These are phyloP conservation scores for Buddleja alternifolia DNA, from an alignment of 257 asterid species.

Conservation along the genomic window DNA sequence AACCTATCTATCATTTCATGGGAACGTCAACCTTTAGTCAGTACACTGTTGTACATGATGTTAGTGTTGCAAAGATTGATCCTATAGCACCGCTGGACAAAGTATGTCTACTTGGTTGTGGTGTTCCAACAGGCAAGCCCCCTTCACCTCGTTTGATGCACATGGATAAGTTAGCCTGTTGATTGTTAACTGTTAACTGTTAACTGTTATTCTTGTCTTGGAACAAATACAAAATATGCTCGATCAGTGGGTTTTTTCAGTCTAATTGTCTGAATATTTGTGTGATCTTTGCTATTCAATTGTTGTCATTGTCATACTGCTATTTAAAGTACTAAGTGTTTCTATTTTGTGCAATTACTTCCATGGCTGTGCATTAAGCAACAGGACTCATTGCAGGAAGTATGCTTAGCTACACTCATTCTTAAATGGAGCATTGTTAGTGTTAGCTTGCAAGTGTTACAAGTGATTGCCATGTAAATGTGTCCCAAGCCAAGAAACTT, in stretches of 20 bases:
- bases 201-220: neutral
- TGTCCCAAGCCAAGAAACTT: neutral
- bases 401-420: neutral
- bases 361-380: neutral
- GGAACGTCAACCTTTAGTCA: slow-evolving; percentile 99
- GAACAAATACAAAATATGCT: neutral
- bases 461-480: neutral
- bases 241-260: neutral
- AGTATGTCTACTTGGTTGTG: slow-evolving; percentile 95
- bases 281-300: neutral
- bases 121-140: slow-evolving; percentile 93
- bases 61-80: slow-evolving; percentile 92
- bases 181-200: neutral
- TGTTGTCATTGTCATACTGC: neutral
- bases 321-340: neutral
- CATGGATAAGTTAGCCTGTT: neutral
- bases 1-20: slow-evolving; percentile 93
- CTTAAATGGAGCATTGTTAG: neutral
- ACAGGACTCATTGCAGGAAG: neutral
- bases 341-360: neutral
- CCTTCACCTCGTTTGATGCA: slow-evolving; percentile 15
- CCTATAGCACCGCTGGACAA: slow-evolving; percentile 87
- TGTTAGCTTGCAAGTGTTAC: neutral
- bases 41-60: slow-evolving; percentile 94
- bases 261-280: neutral